These are phyloP conservation scores for Penicillium fuscoglaucum DNA, from an alignment of 2,329 filamentous ascomycete species.

Conservation along the genomic window DNA sequence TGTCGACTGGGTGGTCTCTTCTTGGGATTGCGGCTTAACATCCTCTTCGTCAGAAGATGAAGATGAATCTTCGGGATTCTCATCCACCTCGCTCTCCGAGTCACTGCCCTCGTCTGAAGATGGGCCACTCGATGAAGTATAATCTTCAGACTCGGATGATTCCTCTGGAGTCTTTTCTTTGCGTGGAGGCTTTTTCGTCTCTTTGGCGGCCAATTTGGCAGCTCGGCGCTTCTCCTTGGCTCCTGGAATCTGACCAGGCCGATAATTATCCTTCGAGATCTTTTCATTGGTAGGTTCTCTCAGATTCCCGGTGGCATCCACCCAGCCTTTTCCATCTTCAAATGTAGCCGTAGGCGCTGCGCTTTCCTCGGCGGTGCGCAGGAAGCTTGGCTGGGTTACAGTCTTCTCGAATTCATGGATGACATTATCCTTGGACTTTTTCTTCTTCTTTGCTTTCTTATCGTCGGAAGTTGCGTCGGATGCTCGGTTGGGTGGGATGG, in stretches of 20 bases:
- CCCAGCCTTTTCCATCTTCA: constrained; percentile 84
- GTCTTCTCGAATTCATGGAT: constrained; percentile 91
- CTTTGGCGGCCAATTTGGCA: constrained; percentile 13
- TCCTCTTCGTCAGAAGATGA: constrained; percentile 30
- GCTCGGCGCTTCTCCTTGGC: constrained; percentile 32
- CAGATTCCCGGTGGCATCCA: constrained; percentile 74
- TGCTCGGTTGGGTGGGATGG: constrained; percentile 62
- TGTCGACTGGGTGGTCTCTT: constrained; percentile 9
- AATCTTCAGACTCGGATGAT: constrained; percentile 33
- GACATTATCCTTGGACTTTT: constrained; percentile 62
- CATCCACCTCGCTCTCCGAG: constrained; percentile 27
- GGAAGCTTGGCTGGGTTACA: constrained; percentile 76
- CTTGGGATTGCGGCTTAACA: constrained; percentile 4
- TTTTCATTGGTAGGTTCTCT: constrained; percentile 49
- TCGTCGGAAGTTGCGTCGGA: constrained; percentile 29
- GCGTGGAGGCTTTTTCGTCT: constrained; percentile 9
- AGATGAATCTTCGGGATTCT: constrained; percentile 27
- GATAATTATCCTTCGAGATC: constrained; percentile 31
- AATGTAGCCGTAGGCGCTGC: constrained; percentile 62
- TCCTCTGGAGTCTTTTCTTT: constrained; percentile 19
- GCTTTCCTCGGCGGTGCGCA: constrained; percentile 58
- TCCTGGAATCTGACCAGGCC: constrained; percentile 33
- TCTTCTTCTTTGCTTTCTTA: constrained; percentile 56
- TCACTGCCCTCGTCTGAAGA: constrained; percentile 30
- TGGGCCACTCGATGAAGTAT: constrained; percentile 41